These are phyloP conservation scores for Cryomyces antarcticus DNA, from an alignment of 495 filamentous ascomycete species.

Conservation along the genomic window DNA sequence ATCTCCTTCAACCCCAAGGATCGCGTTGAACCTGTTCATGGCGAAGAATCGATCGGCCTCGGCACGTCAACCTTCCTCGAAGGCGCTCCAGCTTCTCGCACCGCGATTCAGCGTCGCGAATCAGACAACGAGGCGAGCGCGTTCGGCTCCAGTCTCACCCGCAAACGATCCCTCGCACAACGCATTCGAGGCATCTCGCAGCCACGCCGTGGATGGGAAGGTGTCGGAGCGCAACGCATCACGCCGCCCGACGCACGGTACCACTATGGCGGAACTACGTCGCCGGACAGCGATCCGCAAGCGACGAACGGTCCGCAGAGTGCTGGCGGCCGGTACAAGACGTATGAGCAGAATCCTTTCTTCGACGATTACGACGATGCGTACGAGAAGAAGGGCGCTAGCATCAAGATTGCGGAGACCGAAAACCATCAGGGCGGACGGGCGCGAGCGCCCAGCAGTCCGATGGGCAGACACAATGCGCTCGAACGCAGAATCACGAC, in stretches of 20 bases:
- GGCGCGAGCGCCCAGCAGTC: slow-evolving; percentile 39
- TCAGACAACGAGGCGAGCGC: slow-evolving; percentile 33
- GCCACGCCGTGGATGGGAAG: slow-evolving; percentile 11
- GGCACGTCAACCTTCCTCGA: slow-evolving; percentile 94
- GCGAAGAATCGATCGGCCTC: slow-evolving; percentile 62
- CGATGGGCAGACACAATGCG: slow-evolving; percentile 25
- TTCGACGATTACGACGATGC: slow-evolving; percentile 64
- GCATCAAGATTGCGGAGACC: slow-evolving; percentile 33
- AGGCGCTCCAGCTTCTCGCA: slow-evolving; percentile 69
- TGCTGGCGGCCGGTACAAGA: slow-evolving; percentile 14
- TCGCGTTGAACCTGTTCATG: slow-evolving; percentile 52
- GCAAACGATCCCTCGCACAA: slow-evolving; percentile 89
- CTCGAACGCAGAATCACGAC: slow-evolving; percentile 51
- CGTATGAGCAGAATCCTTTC: slow-evolving; percentile 60
- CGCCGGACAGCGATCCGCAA: slow-evolving; percentile 1
- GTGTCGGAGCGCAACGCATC: slow-evolving; percentile 5
- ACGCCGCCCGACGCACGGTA: slow-evolving; percentile 15
- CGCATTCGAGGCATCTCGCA: slow-evolving; percentile 21
- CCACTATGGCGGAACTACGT: slow-evolving; percentile 1
- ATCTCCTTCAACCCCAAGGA: slow-evolving; percentile 35
- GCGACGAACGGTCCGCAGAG: slow-evolving; percentile 15
- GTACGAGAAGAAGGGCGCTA: slow-evolving; percentile 47
- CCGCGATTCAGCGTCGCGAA: slow-evolving; percentile 61
- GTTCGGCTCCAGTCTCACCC: slow-evolving; percentile 41
- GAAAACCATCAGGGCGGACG: slow-evolving; percentile 25